phyloP scores from a whole-genome alignment of 257 asterid genomes.

The Penstemon davidsonii region DNA sequence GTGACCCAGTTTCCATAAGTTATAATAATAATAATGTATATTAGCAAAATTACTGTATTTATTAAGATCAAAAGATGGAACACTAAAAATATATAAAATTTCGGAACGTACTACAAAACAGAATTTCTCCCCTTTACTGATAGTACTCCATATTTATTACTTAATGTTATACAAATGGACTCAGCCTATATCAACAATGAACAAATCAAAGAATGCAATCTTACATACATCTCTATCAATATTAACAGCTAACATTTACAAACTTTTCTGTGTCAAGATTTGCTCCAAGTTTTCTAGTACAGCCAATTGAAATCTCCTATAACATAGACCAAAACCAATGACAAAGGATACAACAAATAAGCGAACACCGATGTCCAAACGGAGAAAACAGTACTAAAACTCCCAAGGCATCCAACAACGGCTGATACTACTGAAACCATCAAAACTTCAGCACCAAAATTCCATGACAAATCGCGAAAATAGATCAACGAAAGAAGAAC shows the following conservation, averaged over 20 bases:
- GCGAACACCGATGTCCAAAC: slow-evolving; percentile 47
- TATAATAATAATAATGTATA: no score
- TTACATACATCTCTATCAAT: background rate
- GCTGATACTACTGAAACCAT: slow-evolving; percentile 42
- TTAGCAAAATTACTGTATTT: no score
- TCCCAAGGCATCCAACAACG: slow-evolving; percentile 46
- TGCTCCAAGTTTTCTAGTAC: slow-evolving; percentile 13
- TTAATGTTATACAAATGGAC: background rate
- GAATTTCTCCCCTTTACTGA: no score
- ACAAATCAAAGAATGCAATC: slow-evolving; percentile 9
- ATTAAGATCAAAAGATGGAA: no score
- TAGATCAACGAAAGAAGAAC: slow-evolving; percentile 49
- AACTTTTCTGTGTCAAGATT: background rate
- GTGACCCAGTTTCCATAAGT: no score
- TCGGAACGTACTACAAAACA: no score
- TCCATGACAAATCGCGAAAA: slow-evolving; percentile 48
- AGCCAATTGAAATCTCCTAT: slow-evolving; percentile 41
- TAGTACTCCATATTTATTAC: no score
- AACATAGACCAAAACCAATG: slow-evolving; percentile 44
- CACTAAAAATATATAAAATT: no score
- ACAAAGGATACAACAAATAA: slow-evolving; percentile 46
- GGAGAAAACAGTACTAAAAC: slow-evolving; percentile 39
- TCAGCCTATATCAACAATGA: background rate
- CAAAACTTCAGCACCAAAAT: slow-evolving; percentile 42
- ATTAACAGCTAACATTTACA: background rate